Evolutionary conservation across 176 grass and related monocot species (phyloP).

Genomic region (Aegilops umbellulata): DNA sequence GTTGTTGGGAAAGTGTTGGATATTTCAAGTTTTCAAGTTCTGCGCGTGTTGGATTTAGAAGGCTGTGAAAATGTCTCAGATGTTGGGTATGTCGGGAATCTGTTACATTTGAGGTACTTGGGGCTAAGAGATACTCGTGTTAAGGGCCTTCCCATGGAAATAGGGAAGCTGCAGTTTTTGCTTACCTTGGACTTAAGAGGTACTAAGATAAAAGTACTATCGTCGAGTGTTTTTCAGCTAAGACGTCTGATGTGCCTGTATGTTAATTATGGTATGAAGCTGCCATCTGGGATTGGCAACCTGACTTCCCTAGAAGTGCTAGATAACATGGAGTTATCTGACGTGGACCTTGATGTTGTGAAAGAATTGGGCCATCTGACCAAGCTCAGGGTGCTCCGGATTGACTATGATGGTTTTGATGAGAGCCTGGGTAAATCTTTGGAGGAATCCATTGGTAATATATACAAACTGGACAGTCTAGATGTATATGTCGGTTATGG

Average conservation of each 20-base stretch:
- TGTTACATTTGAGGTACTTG: background rate
- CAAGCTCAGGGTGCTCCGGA: background rate
- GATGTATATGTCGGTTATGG: accelerated
- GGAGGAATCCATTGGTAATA: background rate
- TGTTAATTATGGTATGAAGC: too few species aligned
- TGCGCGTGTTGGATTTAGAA: background rate
- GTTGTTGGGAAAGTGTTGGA: background rate
- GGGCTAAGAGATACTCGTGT: background rate
- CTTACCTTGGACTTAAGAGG: too few species aligned
- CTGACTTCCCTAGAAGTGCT: background rate
- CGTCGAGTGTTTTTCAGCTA: too few species aligned
- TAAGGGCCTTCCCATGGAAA: background rate
- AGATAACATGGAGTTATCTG: accelerated
- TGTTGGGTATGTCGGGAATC: background rate
- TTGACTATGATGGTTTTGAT: background rate
- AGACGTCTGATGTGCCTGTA: too few species aligned
- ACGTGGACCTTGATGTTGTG: background rate
- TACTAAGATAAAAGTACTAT: background rate
- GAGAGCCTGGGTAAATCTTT: background rate
- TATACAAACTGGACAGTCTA: background rate
- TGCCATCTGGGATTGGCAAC: background rate
- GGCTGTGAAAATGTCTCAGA: background rate
- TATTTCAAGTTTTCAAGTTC: background rate
- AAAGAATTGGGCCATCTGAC: background rate
- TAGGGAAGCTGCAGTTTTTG: background rate